Percentiles rank a stretch among this genome's conserved stretches.
These are phyloP conservation scores for Microthlaspi erraticum DNA, from an alignment of 345 rosid genomes.

Conservation along the genomic window DNA sequence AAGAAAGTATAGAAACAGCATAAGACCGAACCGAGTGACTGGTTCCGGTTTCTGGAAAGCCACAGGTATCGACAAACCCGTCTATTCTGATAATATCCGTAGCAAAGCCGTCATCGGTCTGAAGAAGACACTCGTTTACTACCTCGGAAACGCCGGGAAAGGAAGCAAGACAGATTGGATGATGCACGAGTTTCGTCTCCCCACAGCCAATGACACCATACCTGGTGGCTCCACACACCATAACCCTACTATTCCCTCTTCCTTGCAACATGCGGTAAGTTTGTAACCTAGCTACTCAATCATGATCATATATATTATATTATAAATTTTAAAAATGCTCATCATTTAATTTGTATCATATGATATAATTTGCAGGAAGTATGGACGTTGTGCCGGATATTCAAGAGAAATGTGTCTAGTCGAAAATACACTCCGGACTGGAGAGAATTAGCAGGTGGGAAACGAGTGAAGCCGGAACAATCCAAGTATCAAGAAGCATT, in stretches of 20 bases:
- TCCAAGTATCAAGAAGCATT: slow-evolving; percentile 50
- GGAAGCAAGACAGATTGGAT: slow-evolving; percentile 98
- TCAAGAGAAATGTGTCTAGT: slow-evolving; percentile 61
- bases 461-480: slow-evolving; percentile 38
- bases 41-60: slow-evolving; percentile 99
- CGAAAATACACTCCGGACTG: slow-evolving; percentile 61
- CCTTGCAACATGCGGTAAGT: slow-evolving; percentile 71
- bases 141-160: slow-evolving; percentile 89
- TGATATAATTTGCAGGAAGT: slow-evolving; percentile 65
- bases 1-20: slow-evolving; percentile 87
- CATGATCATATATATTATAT: slow-evolving; percentile 13
- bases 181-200: slow-evolving; percentile 99
- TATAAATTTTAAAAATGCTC: background rate
- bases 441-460: slow-evolving; percentile 55
- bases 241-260: slow-evolving; percentile 40
- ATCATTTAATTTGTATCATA: background rate
- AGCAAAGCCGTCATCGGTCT: slow-evolving; percentile 69
- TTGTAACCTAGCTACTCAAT: background rate
- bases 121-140: slow-evolving; percentile 90
- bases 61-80: slow-evolving; percentile 89
- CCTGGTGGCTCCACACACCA: slow-evolving; percentile 17
- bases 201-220: slow-evolving; percentile 42
- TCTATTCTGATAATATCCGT: slow-evolving; percentile 52
- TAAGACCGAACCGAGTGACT: slow-evolving; percentile 92
- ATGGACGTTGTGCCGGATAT: slow-evolving; percentile 83